These are phyloP conservation scores for Diaporthe nobilis DNA, from an alignment of 2,329 filamentous ascomycete species.

Conservation along the genomic window DNA sequence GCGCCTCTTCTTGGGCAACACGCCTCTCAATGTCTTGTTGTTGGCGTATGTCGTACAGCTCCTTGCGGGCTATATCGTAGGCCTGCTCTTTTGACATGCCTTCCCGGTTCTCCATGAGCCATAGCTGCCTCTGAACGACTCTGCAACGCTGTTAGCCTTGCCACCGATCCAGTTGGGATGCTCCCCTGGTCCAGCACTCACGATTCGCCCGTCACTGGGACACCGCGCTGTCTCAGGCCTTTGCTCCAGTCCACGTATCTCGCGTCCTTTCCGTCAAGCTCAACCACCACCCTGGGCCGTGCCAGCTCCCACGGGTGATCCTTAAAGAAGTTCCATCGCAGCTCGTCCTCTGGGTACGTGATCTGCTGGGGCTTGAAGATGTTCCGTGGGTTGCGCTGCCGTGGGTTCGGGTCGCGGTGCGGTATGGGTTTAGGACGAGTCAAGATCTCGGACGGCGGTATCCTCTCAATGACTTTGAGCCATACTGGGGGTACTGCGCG, in stretches of 20 bases:
- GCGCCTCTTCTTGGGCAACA: constrained; percentile 89
- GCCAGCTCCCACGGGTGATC: constrained; percentile 99
- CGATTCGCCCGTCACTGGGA: constrained; percentile 88
- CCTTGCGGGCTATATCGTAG: constrained; percentile 88
- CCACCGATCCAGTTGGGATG: neutral
- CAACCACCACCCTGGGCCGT: constrained; percentile 85
- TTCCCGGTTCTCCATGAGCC: constrained; percentile 78
- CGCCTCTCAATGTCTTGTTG: constrained; percentile 85
- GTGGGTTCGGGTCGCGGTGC: constrained; percentile 59
- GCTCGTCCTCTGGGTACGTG: constrained; percentile 84
- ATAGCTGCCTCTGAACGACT: constrained; percentile 92
- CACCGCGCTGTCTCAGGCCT: constrained; percentile 79
- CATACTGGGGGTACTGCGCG: constrained; percentile 59
- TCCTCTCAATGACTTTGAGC: constrained; percentile 64
- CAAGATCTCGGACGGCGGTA: constrained; percentile 72
- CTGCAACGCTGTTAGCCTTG: constrained; percentile 60
- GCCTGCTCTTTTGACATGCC: constrained; percentile 74
- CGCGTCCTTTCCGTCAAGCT: constrained; percentile 86
- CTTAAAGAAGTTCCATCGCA: constrained; percentile 86
- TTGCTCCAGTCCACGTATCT: constrained; percentile 84
- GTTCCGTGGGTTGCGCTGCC: constrained; percentile 75
- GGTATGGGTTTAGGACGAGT: constrained; percentile 66
- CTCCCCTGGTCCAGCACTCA: constrained; percentile 56
- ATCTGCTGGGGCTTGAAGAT: constrained; percentile 86
- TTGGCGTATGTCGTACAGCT: constrained; percentile 91